Percentiles rank a stretch among this genome's conserved stretches.
Evolutionary conservation across 1,284 basidiomycete species (phyloP).

Genomic region (Anthracocystis walkeri): DNA sequence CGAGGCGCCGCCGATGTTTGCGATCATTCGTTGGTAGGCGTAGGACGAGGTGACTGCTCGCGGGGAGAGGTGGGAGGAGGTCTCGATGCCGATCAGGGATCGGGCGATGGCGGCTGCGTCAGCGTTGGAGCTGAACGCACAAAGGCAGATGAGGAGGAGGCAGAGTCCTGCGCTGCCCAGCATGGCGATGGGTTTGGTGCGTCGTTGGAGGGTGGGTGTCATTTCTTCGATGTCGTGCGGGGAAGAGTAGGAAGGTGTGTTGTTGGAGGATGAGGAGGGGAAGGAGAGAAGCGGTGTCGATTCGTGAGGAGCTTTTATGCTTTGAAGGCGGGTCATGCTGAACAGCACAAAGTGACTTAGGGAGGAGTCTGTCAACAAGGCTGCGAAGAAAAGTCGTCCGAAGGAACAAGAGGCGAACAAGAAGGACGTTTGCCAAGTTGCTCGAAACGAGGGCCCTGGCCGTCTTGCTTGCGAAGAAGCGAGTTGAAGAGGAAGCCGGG

Average conservation of each 20-base stretch:
- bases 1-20: slow-evolving; percentile 55
- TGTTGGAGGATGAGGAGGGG: neutral
- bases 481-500: neutral
- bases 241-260: neutral
- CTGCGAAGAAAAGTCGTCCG: too few relatives aligned
- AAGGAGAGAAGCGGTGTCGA: slow-evolving; percentile 15
- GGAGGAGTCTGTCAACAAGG: neutral
- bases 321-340: slow-evolving; percentile 10
- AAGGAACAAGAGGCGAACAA: too few relatives aligned
- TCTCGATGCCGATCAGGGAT: slow-evolving; percentile 34
- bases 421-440: neutral
- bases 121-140: slow-evolving; percentile 43
- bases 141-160: slow-evolving; percentile 45
- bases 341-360: neutral
- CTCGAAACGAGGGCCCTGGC: neutral
- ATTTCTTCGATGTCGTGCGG: slow-evolving; percentile 34
- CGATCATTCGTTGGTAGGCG: slow-evolving; percentile 50
- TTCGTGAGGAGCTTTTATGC: slow-evolving; percentile 30
- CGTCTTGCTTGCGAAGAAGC: neutral
- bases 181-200: slow-evolving; percentile 34
- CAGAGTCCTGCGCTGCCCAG: slow-evolving; percentile 47
- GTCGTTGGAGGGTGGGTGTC: slow-evolving; percentile 9
- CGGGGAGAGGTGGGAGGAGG: slow-evolving; percentile 10
- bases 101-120: slow-evolving; percentile 36
- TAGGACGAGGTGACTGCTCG: slow-evolving; percentile 36